Evolutionary conservation across 2,329 filamentous ascomycete genomes (phyloP).

Genomic region (Alternaria sp.): DNA sequence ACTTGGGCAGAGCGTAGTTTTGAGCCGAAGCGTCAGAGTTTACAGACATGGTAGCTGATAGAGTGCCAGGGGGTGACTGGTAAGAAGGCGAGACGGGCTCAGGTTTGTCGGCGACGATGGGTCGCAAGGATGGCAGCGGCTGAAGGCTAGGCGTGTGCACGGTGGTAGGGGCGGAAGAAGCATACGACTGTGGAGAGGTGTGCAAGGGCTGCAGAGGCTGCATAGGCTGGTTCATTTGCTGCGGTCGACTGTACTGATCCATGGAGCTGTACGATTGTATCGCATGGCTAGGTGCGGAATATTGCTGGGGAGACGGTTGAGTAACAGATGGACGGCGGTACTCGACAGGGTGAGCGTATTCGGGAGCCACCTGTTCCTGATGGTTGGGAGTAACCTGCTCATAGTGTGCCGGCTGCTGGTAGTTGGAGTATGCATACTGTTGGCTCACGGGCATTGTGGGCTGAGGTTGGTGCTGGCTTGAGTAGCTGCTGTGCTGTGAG

Average conservation of each 20-base stretch:
- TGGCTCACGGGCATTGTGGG: constrained; percentile 49
- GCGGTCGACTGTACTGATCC: constrained; percentile 52
- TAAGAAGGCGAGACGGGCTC: constrained; percentile 59
- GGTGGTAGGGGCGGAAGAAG: constrained; percentile 36
- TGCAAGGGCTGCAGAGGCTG: constrained; percentile 49
- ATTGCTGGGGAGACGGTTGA: constrained; percentile 44
- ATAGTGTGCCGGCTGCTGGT: constrained; percentile 50
- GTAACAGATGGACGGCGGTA: constrained; percentile 54
- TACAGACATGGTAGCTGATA: constrained; percentile 47
- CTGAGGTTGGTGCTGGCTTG: constrained; percentile 34
- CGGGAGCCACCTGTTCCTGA: constrained; percentile 48
- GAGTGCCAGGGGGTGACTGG: constrained; percentile 46
- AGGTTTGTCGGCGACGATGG: constrained; percentile 45
- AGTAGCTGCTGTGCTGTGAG: constrained; percentile 43
- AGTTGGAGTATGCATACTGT: constrained; percentile 54
- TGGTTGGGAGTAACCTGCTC: constrained; percentile 48
- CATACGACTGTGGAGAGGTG: constrained; percentile 44
- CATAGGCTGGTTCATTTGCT: constrained; percentile 46
- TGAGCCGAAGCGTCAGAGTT: constrained; percentile 42
- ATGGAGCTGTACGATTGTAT: constrained; percentile 48
- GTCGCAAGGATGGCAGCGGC: constrained; percentile 55
- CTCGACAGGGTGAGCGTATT: constrained; percentile 51
- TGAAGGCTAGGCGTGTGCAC: constrained; percentile 47
- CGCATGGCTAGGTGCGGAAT: constrained; percentile 48
- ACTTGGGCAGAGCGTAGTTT: constrained; percentile 42